Conservation (phyloP, 2,329 filamentous ascomycete species). For the Blastomyces parvus region DNA sequence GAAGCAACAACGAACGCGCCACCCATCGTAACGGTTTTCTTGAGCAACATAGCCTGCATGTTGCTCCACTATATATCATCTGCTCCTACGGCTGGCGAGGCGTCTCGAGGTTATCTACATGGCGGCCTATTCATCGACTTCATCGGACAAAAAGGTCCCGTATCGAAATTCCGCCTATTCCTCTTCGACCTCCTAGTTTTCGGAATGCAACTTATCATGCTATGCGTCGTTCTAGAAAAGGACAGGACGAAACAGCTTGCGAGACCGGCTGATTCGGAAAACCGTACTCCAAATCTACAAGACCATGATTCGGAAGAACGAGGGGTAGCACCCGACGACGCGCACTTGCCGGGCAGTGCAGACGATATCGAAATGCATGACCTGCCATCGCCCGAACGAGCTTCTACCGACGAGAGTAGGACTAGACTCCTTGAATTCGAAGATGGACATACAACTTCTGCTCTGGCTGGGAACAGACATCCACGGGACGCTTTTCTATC, state of each 20-base stretch:
- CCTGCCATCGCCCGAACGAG: slow-evolving; percentile 14
- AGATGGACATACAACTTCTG: slow-evolving; percentile 14
- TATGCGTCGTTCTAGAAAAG: slow-evolving; percentile 46
- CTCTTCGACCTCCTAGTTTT: slow-evolving; percentile 47
- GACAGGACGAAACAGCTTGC: slow-evolving; percentile 33
- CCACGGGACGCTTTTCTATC: slow-evolving; percentile 31
- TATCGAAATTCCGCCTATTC: slow-evolving; percentile 44
- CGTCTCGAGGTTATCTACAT: slow-evolving; percentile 47
- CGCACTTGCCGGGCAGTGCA: slow-evolving; percentile 19
- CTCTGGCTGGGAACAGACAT: slow-evolving; percentile 18
- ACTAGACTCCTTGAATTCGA: slow-evolving; percentile 29
- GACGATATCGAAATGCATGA: slow-evolving; percentile 36
- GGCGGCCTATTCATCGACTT: slow-evolving; percentile 57
- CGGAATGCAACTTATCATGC: slow-evolving; percentile 47
- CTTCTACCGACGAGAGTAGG: slow-evolving; percentile 16
- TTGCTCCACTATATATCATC: slow-evolving; percentile 47
- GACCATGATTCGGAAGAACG: slow-evolving; percentile 53
- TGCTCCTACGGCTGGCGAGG: slow-evolving; percentile 44
- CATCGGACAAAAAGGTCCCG: slow-evolving; percentile 51
- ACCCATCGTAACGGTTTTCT: slow-evolving; percentile 46
- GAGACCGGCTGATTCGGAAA: slow-evolving; percentile 12
- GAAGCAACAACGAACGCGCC: slow-evolving; percentile 40
- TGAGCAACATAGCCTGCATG: slow-evolving; percentile 48
- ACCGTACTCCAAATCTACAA: slow-evolving; percentile 28
- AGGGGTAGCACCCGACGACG: slow-evolving; percentile 39